Conservation (phyloP, 257 asterid species). For the Nemophila menziesii region DNA sequence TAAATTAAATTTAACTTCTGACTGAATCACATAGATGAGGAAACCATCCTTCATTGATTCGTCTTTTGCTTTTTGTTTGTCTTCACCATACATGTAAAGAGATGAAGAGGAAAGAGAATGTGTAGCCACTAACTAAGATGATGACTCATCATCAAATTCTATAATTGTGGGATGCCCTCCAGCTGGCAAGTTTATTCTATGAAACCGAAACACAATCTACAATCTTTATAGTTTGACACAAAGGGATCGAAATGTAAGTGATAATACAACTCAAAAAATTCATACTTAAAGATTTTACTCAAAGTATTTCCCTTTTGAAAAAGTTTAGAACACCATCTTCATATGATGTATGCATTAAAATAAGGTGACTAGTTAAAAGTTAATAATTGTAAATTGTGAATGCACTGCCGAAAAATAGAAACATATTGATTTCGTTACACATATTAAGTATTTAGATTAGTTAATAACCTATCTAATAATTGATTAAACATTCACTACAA, state of each 20-base stretch:
- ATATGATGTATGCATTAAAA: constrained; percentile 48
- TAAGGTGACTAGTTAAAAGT: neutral
- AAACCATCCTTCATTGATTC: too few relatives aligned
- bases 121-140: constrained; percentile 70
- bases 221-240: constrained; percentile 6
- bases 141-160: constrained; percentile 63
- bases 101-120: constrained; percentile 70
- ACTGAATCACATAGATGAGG: too few relatives aligned
- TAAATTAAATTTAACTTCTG: too few relatives aligned
- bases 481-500: too few relatives aligned
- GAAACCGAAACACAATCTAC: constrained; percentile 42
- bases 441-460: too few relatives aligned
- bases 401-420: neutral
- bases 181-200: constrained; percentile 76
- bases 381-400: too few relatives aligned
- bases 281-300: constrained; percentile 95
- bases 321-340: constrained; percentile 83
- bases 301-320: constrained; percentile 87
- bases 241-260: constrained; percentile 7
- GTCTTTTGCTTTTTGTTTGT: constrained; percentile 41
- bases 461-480: neutral
- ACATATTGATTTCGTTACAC: neutral
- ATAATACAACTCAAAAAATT: constrained; percentile 14
- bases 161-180: constrained; percentile 85
- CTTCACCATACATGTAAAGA: constrained; percentile 88